Base-by-base conservation (phyloP, 371 early-diverging fungal genomes). In the Circinella umbellata region DNA sequence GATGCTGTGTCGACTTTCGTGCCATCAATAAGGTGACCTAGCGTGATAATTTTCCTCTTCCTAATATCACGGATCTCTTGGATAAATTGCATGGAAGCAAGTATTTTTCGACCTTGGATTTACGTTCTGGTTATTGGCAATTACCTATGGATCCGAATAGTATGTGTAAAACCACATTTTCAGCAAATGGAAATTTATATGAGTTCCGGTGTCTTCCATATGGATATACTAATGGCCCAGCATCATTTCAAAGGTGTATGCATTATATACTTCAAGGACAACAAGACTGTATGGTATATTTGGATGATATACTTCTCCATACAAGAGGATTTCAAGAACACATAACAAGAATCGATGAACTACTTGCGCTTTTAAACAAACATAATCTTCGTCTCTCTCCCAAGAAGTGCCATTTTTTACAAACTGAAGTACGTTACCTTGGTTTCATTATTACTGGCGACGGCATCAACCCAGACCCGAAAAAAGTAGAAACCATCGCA, bases 291-390 rank as follows among this genome's bases (percentile, higher is more conserved):
- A 54, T 54, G 54, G 54, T 18, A 1, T 90, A 84, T 48, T 36
- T 89, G 1, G 89, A 90, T 65, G 87, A 88, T 69, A 82, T 88
- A 10, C 55, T 89, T 0, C 77, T 91, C 27, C 88, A 74, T 63
- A 79, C 81, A 3, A 39, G 69, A 8, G 72, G 67, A 20, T 18
- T 27, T 9, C 74, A 83, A 18, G 77, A 83, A 15, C 88, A 89
- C 57, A 14, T 57, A 3, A 2, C 57, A 14, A 75, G 87, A 67
- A 5, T 85, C 17, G n/a, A 66, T 0, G 6, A 17, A 1, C 78
- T 87, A 6, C 67, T 88, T 5, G 4, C 61, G 1, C 49, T 66
- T 15, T 73, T 90, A n/a, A 35, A 36, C 0, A 10, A 77, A 11
- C 63, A 80, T 14, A 62, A 72, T 11, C 66, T 89, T 11, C 73